phyloP scores from a whole-genome alignment of 2,329 filamentous ascomycete genomes.

The Macrophomina tecta region DNA sequence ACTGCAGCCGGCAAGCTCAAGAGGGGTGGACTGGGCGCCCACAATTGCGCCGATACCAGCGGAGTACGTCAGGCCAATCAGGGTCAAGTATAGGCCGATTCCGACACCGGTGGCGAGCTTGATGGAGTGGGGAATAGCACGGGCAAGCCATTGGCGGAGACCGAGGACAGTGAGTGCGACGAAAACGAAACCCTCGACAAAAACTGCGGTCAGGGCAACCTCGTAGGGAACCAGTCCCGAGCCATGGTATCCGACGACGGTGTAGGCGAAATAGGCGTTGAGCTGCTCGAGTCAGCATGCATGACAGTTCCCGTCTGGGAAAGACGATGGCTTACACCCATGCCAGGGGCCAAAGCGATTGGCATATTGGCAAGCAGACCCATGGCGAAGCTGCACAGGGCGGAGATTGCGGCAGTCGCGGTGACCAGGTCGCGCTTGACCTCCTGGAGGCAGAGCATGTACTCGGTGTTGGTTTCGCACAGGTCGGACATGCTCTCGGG shows the following conservation, averaged over 20 bases:
- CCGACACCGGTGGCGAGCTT: slow-evolving; percentile 87
- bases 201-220: slow-evolving; percentile 82
- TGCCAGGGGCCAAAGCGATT: slow-evolving; percentile 73
- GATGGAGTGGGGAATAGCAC: slow-evolving; percentile 81
- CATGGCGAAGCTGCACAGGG: slow-evolving; percentile 81
- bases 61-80: slow-evolving; percentile 78
- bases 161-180: slow-evolving; percentile 75
- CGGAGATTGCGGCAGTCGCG: slow-evolving; percentile 81
- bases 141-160: slow-evolving; percentile 77
- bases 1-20: slow-evolving; percentile 77
- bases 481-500: slow-evolving; percentile 54
- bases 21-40: slow-evolving; percentile 70
- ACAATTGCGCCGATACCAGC: slow-evolving; percentile 82
- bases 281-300: slow-evolving; percentile 45
- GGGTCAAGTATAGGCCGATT: slow-evolving; percentile 80
- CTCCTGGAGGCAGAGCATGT: slow-evolving; percentile 65
- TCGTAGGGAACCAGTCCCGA: slow-evolving; percentile 74
- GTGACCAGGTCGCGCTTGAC: slow-evolving; percentile 82
- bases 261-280: slow-evolving; percentile 87
- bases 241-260: slow-evolving; percentile 78
- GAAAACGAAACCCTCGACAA: slow-evolving; percentile 88
- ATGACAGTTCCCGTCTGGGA: slow-evolving; percentile 5
- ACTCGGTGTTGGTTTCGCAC: slow-evolving; percentile 63
- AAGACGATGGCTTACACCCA: slow-evolving; percentile 57
- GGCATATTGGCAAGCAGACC: slow-evolving; percentile 83